Conservation (phyloP, 2,329 filamentous ascomycete genomes). For the Diplodia mutila region DNA sequence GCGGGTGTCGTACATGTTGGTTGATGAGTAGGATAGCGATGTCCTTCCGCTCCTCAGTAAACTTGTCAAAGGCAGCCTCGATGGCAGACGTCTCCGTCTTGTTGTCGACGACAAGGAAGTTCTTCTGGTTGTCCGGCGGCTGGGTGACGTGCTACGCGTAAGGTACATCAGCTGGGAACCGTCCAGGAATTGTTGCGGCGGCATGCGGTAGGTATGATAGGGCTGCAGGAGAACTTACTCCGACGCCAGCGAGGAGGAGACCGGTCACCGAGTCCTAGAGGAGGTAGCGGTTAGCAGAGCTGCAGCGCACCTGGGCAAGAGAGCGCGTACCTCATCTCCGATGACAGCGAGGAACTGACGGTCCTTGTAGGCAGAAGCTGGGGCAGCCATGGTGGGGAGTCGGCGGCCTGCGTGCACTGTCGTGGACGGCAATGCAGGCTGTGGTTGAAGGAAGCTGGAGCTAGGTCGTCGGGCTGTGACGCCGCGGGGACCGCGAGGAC, state of each 20-base stretch:
- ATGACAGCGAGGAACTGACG: constrained; percentile 97
- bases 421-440: constrained; percentile 18
- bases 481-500: constrained; percentile 11
- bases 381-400: constrained; percentile 59
- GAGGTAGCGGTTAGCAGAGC: constrained; percentile 13
- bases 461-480: constrained; percentile 23
- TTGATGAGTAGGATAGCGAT: constrained; percentile 97
- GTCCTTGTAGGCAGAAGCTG: constrained; percentile 69
- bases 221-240: constrained; percentile 60
- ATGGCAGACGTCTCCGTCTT: constrained; percentile 91
- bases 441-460: constrained; percentile 18
- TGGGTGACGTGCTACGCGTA: constrained; percentile 78
- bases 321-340: constrained; percentile 78
- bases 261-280: constrained; percentile 91
- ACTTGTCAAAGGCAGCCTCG: constrained; percentile 85
- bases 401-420: background rate
- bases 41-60: constrained; percentile 89
- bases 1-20: constrained; percentile 73
- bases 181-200: background rate
- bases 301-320: constrained; percentile 31
- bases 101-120: constrained; percentile 93
- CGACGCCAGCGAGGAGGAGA: constrained; percentile 90
- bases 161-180: background rate
- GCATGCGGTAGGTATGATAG: background rate
- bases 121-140: constrained; percentile 88